Base-by-base conservation (phyloP, 169 alveolate genomes). In the Perkinsus marinus region DNA sequence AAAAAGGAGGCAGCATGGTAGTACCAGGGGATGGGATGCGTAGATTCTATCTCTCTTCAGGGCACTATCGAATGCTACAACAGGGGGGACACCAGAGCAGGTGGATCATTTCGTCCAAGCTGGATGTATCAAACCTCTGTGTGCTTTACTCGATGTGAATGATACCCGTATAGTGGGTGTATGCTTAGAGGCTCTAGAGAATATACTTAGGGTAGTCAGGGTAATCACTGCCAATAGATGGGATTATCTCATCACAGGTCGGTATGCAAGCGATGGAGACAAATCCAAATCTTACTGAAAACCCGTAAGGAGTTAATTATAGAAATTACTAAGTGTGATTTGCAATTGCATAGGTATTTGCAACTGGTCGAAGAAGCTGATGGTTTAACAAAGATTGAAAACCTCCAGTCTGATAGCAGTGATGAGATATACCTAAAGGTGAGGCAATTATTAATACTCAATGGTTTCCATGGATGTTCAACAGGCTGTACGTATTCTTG, bases 1-100 rank as follows among this genome's bases (percentile, higher is more conserved):
- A 96, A 97, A 95, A 97, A 97, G 95, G 99, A 99, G 96, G 99
- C 99, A 36, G 98, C 99, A 39, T 98, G 99, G 99, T 99, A 41
- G 46, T 41, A 41, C 46, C 36, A 79, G 41, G 37, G 22, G 91
- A 37, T 26, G 91, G 16, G 34, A 5, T 89, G 91, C 41, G 19
- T 90, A 26, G 17, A 26, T 79, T 39, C 39, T 3, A 38, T 68
- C 10, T 39, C 39, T 46, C 5, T 37, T 39, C 39, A 36, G 97
- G 97, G 97, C 97, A 10, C 93, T 97, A 39, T 94, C 97, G 90
- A 97, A 97, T 92, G 95, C 95, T 26, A 95, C 97, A 41, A 94
- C 96, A 41, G 98, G 98, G 2, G 98, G 98, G 46, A 95, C 95
- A 10, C 92, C 92, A 30, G 96, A 94, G 79, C 98, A 97, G 95